Evolutionary conservation across 352 stramenopile species (phyloP).

Genomic region (Globisporangium acanthophoron): DNA sequence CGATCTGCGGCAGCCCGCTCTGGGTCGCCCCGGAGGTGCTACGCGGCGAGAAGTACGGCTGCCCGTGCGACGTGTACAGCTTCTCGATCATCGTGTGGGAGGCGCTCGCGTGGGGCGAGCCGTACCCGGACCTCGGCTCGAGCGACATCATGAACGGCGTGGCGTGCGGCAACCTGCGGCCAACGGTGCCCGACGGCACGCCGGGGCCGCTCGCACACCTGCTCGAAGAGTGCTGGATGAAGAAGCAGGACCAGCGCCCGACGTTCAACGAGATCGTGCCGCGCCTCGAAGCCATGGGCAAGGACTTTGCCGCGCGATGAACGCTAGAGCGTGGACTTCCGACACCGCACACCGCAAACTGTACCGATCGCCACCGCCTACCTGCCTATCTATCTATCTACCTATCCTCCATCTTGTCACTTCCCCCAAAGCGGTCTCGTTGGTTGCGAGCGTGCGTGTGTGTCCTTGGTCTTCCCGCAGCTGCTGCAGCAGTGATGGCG

Average conservation of each 20-base stretch:
- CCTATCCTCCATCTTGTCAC: not conserved
- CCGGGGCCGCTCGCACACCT: slow-evolving; percentile 42
- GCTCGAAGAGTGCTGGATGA: slow-evolving; percentile 81
- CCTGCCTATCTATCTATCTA: not conserved
- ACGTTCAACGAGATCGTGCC: slow-evolving; percentile 82
- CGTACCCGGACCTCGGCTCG: slow-evolving; percentile 71
- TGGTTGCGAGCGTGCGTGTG: not conserved
- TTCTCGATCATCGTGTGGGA: slow-evolving; percentile 91
- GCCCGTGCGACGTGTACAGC: slow-evolving; percentile 79
- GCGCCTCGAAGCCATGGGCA: slow-evolving; percentile 72
- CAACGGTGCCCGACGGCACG: slow-evolving; percentile 66
- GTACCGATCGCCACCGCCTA: not conserved
- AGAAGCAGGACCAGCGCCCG: slow-evolving; percentile 74
- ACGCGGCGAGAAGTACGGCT: slow-evolving; percentile 77
- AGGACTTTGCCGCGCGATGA: slow-evolving; percentile 45
- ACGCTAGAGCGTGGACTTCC: not conserved
- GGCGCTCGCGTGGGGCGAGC: slow-evolving; percentile 70
- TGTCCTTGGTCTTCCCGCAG: not conserved
- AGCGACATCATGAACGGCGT: slow-evolving; percentile 87
- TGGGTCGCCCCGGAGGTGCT: slow-evolving; percentile 82
- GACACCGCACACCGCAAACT: not conserved
- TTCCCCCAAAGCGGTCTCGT: not conserved
- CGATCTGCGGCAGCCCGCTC: slow-evolving; percentile 74
- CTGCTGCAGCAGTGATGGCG: not conserved
- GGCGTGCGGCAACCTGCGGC: slow-evolving; percentile 62